Base-by-base conservation (phyloP, 805 yeast species). In the Hanseniaspora jakobsenii region DNA sequence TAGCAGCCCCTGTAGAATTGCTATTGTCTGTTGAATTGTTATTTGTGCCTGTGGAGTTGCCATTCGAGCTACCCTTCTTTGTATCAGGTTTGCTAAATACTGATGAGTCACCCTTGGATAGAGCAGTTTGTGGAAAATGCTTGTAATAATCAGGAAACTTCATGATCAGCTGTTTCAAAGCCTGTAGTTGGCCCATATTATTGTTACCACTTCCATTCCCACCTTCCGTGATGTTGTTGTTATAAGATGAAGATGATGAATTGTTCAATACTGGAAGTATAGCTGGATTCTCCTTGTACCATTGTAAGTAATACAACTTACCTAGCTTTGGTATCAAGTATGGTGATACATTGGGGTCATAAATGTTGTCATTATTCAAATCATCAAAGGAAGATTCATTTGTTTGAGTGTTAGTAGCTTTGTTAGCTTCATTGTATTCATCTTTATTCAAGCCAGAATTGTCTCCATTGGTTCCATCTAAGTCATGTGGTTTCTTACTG, bases 321-420 rank as follows among this genome's bases (percentile, higher is more conserved):
- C 98, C 97, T 32, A 91, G 59, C 35, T 81, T 82, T 2, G 98
- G 97, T 9, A 86, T 80, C 13, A 78, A 61, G 53, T 72, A 85
- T 2, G 96, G 94, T 0, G 76, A 74, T 3, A 75, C 65, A 38
- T 70, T 70, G 2, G 84, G 81, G 55, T 81, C 84, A 55, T 81
- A 80, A 38, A 32, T 21, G 16, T 44, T 38, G 13, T 28, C 28
- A 6, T 38, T 30, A 14, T 44, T 31, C 19, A 31, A 22, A 3
- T 44, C 38, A 36, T 36, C 41, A 35, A 42, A 42, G 6, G 37
- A 22, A 4, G 68, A 14, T 36, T 26, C 39, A 12, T 26, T 12
- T 12, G 22, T 7, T 17, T 3, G 19, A 3, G 18, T n/a, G 3
- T 17, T 16, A 7, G 27, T 24, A 24, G 10, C 6, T 24, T 10